These are phyloP conservation scores for Plasmodium fragile DNA, from an alignment of 169 alveolate species.

Conservation along the genomic window DNA sequence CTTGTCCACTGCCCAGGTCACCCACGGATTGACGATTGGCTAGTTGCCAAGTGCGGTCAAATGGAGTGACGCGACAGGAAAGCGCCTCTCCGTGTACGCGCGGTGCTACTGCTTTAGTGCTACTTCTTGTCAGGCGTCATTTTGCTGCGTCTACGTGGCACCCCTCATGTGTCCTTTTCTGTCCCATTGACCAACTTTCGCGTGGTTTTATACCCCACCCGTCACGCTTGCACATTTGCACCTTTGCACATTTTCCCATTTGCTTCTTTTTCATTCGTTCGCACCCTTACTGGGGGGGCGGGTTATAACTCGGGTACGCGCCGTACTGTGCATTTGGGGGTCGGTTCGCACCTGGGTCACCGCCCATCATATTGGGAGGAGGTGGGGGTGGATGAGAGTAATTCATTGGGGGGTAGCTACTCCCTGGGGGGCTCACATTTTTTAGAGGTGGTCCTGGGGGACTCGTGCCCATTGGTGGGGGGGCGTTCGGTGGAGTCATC, in stretches of 20 bases:
- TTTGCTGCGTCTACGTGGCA: neutral
- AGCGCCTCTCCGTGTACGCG: neutral
- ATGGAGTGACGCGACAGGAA: neutral
- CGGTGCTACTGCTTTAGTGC: neutral
- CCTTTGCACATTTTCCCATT: neutral
- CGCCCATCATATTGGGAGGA: slow-evolving; percentile 10
- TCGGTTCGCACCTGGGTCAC: slow-evolving; percentile 17
- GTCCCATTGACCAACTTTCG: neutral
- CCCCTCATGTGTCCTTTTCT: neutral
- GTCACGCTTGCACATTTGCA: neutral
- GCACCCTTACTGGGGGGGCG: slow-evolving; percentile 21
- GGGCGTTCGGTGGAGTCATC: slow-evolving; percentile 18
- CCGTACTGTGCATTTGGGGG: slow-evolving; percentile 17
- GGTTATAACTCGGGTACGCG: slow-evolving; percentile 42
- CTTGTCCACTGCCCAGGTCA: neutral
- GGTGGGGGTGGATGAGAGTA: slow-evolving; percentile 27
- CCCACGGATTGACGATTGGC: neutral
- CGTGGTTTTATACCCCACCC: neutral
- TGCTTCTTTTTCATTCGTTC: neutral
- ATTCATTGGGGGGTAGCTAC: slow-evolving; percentile 14
- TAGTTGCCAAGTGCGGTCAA: neutral
- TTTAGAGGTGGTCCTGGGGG: slow-evolving; percentile 7
- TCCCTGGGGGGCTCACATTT: neutral
- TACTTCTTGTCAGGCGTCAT: neutral
- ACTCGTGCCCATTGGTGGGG: slow-evolving; percentile 5